These are phyloP conservation scores for Ampelomyces quisqualis DNA, from an alignment of 2,329 filamentous ascomycete species.

Conservation along the genomic window DNA sequence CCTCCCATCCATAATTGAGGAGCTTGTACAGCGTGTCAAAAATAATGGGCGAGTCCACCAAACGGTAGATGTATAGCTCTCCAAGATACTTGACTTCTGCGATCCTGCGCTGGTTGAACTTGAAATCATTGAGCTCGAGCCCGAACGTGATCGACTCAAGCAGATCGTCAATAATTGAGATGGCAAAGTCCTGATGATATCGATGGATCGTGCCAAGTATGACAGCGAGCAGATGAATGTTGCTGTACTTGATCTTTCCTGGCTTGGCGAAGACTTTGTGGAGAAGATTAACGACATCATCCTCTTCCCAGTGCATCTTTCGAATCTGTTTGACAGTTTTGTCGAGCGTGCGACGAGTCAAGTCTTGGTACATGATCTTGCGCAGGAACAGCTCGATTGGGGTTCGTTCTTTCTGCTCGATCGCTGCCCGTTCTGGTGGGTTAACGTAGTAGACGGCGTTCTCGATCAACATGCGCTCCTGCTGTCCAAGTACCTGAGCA, in stretches of 20 bases:
- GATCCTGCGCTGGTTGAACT: constrained; percentile 91
- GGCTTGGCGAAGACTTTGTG: constrained; percentile 95
- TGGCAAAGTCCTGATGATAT: constrained; percentile 88
- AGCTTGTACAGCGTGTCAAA: constrained; percentile 96
- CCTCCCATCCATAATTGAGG: constrained; percentile 83
- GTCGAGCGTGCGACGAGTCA: constrained; percentile 91
- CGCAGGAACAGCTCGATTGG: constrained; percentile 91
- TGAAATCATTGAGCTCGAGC: constrained; percentile 94
- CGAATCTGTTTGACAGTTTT: constrained; percentile 93
- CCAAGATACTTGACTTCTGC: constrained; percentile 95
- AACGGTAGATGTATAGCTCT: constrained; percentile 95
- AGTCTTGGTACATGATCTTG: constrained; percentile 87
- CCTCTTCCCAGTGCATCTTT: constrained; percentile 95
- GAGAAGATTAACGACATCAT: constrained; percentile 75
- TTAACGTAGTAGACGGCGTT: constrained; percentile 98
- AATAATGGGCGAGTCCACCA: constrained; percentile 91
- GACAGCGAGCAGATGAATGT: constrained; percentile 89
- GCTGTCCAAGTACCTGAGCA: constrained; percentile 90
- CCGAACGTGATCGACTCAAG: constrained; percentile 86
- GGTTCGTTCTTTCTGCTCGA: constrained; percentile 93
- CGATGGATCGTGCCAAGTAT: constrained; percentile 84
- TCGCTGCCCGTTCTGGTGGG: constrained; percentile 87
- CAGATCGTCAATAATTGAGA: constrained; percentile 87
- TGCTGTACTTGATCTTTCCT: constrained; percentile 95
- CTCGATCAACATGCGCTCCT: constrained; percentile 97